Base-by-base conservation (phyloP, 2,329 filamentous ascomycete genomes). In the Sporothrix phasma region DNA sequence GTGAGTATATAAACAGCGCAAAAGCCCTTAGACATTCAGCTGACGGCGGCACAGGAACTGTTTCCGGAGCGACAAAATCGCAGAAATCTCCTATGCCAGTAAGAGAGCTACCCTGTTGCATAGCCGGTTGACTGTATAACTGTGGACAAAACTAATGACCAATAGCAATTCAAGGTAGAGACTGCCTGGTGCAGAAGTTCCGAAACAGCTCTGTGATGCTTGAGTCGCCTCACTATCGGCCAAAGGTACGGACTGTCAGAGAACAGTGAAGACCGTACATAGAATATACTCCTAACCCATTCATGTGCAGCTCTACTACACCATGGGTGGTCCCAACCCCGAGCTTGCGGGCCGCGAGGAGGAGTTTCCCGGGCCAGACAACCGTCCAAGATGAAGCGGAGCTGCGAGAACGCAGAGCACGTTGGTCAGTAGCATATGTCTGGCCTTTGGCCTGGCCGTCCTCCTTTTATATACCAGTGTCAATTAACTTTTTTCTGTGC, bases 141-240 rank as follows among this genome's bases (percentile, higher is more conserved):
- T 19, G 13, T 7, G 15, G 34, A 13, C 17, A 1, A 41, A 5
- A 60, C 61, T 77, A 63, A 78, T 60, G 61, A 64, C 69, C 13
- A 22, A 58, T 47, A 92, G 89, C 92, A 13, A 93, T 96, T 66
- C 94, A 99, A 78, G 94, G 94, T 53, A 88, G 88, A 67, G 92
- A 96, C 72, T 93, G 90, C 68, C 81, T 97, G 0, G 85, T 97
- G 6, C 89, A 95, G 74, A 97, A 97, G 73, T 99, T 99, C 72
- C 87, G 94, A 41, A 99, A 99, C 77, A 96, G 91, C 45, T 93
- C 91, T 0, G 92, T 99, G 34, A 97, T 97, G 91, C 80, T 93
- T 0, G 92, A 97, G 75, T 84, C 86, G 11, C 80, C 85, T 0
- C 86, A 88, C 61, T 96, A 91, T 71, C 87, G 91, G 0, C 94